Evolutionary conservation across 2,329 filamentous ascomycete species (phyloP), one percentile per base, ranked within the genome.

Genomic region (Talaromyces sp.): DNA sequence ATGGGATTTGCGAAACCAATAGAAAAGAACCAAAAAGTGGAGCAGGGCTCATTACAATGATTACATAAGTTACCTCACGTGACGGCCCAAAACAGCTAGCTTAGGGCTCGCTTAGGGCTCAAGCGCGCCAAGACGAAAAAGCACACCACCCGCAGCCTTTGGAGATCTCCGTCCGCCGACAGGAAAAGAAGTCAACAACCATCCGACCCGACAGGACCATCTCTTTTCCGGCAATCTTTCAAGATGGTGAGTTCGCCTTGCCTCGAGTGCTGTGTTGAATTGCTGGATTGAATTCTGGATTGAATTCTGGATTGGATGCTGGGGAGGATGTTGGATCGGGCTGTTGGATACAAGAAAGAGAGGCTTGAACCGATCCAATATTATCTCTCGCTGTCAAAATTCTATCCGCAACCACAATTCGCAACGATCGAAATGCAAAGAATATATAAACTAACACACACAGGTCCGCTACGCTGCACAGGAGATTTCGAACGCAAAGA

Each of bases 401-500:
- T 9, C 33, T 16, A 40, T 14, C 14, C 16, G 14, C 36, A 40
- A 16, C 16, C 36, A 40, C 36, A 40, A 40, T 40, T 40, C 36
- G 36, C 14, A n/a, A 1, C 23, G 23, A 23, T 23, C 23, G 23
- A 23, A 23, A n/a, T 40, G 6, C 14, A 40, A 8, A 40, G 16
- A 16, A 16, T 3, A 36, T 4, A 16, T 36, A 36, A 16, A 36
- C 34, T 36, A 5, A 36, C 34, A 6, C 8, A 40, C 16, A 23
- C 44, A 96, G 92, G 92, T 96, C 86, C 92, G 93, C 83, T 97
- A 97, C 92, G 92, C 92, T 83, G 90, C 90, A 79, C 91, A 89
- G 78, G 87, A 92, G 80, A 94, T 96, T 80, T 85, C 89, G 76
- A 83, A 88, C 81, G 86, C 89, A 74, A 97, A 96, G 88, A 96